Conservation (phyloP, 2,329 filamentous ascomycete species). For the Aureobasidium sp. region DNA sequence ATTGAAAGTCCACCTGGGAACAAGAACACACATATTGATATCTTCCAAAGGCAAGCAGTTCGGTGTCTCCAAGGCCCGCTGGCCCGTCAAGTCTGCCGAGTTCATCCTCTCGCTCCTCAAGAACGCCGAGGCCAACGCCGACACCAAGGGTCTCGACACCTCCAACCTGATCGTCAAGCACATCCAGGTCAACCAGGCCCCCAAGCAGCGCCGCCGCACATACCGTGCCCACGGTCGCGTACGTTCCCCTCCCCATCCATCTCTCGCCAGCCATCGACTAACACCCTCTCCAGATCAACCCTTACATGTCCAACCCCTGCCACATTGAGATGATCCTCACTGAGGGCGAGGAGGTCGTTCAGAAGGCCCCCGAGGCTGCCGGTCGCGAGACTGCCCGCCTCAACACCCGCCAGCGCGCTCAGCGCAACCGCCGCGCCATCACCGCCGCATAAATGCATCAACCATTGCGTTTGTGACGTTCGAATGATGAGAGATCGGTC, state of each 20-base stretch:
- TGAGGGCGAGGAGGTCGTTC: constrained; percentile 90
- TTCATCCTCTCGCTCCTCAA: constrained; percentile 95
- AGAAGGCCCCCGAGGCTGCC: constrained; percentile 71
- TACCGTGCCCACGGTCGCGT: constrained; percentile 99
- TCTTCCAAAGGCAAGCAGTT: constrained; percentile 80
- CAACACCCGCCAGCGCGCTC: constrained; percentile 85
- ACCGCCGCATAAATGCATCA: constrained; percentile 32
- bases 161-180: constrained; percentile 98
- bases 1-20: constrained; percentile 16
- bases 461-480: not conserved
- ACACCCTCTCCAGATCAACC: constrained; percentile 71
- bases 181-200: constrained; percentile 99
- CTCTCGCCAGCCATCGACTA: not conserved
- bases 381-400: constrained; percentile 54
- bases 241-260: constrained; percentile 46
- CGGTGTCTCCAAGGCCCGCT: constrained; percentile 95
- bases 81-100: constrained; percentile 98
- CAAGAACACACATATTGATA: constrained; percentile 25
- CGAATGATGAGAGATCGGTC: constrained; percentile 4
- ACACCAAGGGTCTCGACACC: constrained; percentile 95
- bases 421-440: constrained; percentile 55
- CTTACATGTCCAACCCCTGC: constrained; percentile 99
- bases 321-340: constrained; percentile 99
- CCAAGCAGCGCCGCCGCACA: constrained; percentile 97
- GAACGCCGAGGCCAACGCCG: constrained; percentile 95